Percentiles rank a stretch among this genome's conserved stretches.
These are phyloP conservation scores for Rhodamnia rubescens DNA, from an alignment of 345 rosid species.

Conservation along the genomic window DNA sequence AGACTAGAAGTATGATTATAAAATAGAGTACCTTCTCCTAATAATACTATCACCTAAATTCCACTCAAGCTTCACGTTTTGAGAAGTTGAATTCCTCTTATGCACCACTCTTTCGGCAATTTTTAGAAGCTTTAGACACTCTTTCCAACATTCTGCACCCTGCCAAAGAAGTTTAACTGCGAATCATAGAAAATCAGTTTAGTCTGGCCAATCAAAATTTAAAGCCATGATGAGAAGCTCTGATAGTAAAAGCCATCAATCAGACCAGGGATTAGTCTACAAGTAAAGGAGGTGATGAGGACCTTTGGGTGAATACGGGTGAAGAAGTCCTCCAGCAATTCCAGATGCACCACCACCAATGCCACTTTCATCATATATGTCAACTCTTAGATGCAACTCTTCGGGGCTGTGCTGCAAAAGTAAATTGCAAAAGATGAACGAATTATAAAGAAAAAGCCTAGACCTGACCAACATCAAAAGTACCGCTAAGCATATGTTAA, in stretches of 20 bases:
- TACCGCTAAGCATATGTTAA: not conserved
- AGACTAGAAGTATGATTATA: not conserved
- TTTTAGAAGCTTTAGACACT: conserved; percentile 54
- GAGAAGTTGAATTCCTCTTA: conserved; percentile 11
- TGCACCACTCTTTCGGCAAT: conserved; percentile 46
- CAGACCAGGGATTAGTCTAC: not conserved
- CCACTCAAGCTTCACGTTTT: conserved; percentile 9
- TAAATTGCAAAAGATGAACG: not conserved
- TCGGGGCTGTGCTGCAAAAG: conserved; percentile 43
- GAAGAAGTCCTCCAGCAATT: conserved; percentile 88
- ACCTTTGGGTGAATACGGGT: conserved; percentile 96
- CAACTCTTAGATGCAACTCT: conserved; percentile 36
- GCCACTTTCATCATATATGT: conserved; percentile 81
- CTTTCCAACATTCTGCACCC: conserved; percentile 83
- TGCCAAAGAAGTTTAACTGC: conserved; percentile 81
- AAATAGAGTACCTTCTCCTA: conserved; percentile 53
- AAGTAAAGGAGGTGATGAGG: not conserved
- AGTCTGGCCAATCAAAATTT: not conserved
- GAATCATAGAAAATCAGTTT: not conserved
- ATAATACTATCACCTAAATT: conserved; percentile 29
- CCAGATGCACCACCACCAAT: conserved; percentile 96
- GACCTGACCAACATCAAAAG: not conserved
- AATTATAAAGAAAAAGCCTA: not conserved
- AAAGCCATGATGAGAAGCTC: not conserved
- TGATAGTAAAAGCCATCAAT: not conserved